A percentile compares a stretch with the other conserved stretches of the same genome.
Evolutionary conservation across 257 asterid species (phyloP).

Genomic region (Nicotiana undulata): DNA sequence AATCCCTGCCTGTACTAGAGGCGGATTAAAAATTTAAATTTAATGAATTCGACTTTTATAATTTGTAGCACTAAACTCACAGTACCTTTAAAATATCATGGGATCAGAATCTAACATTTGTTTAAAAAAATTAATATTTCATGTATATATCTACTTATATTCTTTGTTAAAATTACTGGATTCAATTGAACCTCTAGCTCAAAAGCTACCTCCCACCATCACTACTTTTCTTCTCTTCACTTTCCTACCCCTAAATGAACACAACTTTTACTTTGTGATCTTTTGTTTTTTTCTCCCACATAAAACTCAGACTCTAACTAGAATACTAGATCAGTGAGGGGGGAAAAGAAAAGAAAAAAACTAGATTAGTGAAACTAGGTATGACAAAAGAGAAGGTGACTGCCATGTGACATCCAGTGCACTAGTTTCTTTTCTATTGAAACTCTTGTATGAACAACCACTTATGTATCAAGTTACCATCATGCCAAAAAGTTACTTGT

Average conservation of each 20-base stretch:
- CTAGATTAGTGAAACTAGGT: conserved; percentile 4
- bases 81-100: not conserved
- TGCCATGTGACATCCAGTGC: conserved; percentile 29
- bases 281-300: not conserved
- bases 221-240: not conserved
- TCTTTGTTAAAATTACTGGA: not conserved
- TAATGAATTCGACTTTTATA: not conserved
- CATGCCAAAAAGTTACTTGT: not conserved
- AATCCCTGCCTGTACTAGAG: not conserved
- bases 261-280: not conserved
- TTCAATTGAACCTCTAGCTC: not conserved
- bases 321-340: not conserved
- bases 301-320: not conserved
- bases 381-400: conserved; percentile 24
- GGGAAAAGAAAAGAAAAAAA: not conserved
- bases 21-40: not conserved
- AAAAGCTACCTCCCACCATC: not conserved
- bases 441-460: conserved; percentile 9
- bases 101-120: not conserved
- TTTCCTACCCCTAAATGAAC: not conserved
- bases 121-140: not conserved
- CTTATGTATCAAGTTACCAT: conserved; percentile 7
- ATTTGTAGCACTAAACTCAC: not conserved
- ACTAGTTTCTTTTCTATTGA: conserved; percentile 11
- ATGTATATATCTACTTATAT: not conserved